These are phyloP conservation scores for Trichoderma asperellum DNA, from an alignment of 2,329 filamentous ascomycete species.

Conservation along the genomic window DNA sequence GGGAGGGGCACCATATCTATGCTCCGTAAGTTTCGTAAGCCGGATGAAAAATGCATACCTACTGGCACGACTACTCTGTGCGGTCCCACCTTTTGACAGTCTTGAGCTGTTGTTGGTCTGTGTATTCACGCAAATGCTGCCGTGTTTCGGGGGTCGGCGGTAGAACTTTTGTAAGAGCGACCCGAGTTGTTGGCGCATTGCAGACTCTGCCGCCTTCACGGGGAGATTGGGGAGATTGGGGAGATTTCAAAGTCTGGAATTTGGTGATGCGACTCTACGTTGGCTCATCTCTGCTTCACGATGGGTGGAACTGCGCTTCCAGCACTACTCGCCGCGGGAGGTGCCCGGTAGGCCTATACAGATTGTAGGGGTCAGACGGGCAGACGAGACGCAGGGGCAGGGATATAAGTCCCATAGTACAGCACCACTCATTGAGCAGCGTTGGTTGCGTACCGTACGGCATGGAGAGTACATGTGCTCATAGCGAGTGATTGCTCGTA, in stretches of 20 bases:
- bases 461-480: neutral
- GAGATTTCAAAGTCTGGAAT: neutral
- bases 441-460: neutral
- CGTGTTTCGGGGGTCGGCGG: neutral
- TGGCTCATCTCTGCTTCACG: neutral
- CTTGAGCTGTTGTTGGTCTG: neutral
- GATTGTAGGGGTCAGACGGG: constrained; percentile 8
- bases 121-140: neutral
- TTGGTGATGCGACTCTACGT: neutral
- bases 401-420: neutral
- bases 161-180: neutral
- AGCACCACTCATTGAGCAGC: neutral
- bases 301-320: neutral
- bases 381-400: neutral
- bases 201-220: neutral
- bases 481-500: constrained; percentile 1
- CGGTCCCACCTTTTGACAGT: neutral
- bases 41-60: constrained; percentile 4
- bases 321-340: neutral
- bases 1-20: neutral
- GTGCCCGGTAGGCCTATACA: neutral
- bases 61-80: neutral
- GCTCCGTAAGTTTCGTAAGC: constrained; percentile 2
- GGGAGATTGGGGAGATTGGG: neutral
- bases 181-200: neutral